Evolutionary conservation across 257 asterid genomes (phyloP), one percentile per base, ranked within the genome.

Genomic region (Petunia secreta): DNA sequence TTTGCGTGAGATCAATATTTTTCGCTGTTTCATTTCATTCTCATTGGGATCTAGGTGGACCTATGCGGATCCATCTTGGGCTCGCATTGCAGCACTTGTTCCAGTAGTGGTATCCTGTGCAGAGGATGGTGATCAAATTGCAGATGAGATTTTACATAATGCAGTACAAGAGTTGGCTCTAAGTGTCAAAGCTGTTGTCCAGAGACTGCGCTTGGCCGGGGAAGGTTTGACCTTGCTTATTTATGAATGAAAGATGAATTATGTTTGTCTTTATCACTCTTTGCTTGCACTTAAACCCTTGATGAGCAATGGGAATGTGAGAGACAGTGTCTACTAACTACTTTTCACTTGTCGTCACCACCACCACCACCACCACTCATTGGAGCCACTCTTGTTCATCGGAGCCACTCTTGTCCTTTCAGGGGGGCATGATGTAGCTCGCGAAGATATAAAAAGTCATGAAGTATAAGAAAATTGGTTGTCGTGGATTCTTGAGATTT

Each of bases 21-120:
- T 71, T 14, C 10, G 34, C 34, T 71, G 60, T 48, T 48, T 34
- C 77, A 48, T 71, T 71, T 34, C 83, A 84, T 84, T 87, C 89
- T 91, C 83, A 81, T 91, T 88, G 90, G 91, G 87, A 88, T 87
- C 88, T 90, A 95, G 99, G 98, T 95, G 99, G 99, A 93, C 98
- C 84, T 95, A 95, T 87, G 97, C 93, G 86, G 99, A 95, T 91
- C 83, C 97, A 83, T 93, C 99, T 46, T 95, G 99, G 99, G 98
- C 97, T 69, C 91, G 99, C 71, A 91, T 95, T 75, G 99, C 99
- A 53, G 97, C 99, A 7, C 94, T 95, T 65, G 99, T 91, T 80
- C 99, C 98, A 78, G 87, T 86, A 64, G 97, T 95, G 82, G 92
- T 93, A 79, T 89, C 97, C 81, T 93, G 98, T 80, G 98, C 98